Evolutionary conservation across 73 alveolate genomes (phyloP).

Genomic region (Paramecium caudatum): DNA sequence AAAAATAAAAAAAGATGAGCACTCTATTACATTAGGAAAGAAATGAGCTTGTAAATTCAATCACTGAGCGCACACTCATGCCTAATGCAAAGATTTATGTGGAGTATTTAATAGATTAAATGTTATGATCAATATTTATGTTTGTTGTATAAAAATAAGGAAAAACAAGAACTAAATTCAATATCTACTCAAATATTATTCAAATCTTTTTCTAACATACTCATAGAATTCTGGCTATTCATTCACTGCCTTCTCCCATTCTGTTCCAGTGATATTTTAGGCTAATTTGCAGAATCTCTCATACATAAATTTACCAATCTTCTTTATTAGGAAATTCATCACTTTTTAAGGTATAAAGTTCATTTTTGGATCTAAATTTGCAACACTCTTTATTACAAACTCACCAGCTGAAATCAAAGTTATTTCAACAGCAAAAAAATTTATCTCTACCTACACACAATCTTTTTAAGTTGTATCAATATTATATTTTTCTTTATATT

Average conservation of each 20-base stretch:
- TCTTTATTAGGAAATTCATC: slow-evolving; percentile 21
- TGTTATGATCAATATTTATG: slow-evolving; percentile 40
- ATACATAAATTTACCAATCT: slow-evolving; percentile 53
- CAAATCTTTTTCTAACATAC: slow-evolving; percentile 20
- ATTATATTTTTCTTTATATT: background rate
- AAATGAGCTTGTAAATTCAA: slow-evolving; percentile 56
- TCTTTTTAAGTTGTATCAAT: background rate
- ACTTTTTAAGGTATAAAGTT: slow-evolving; percentile 5
- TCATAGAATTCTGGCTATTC: background rate
- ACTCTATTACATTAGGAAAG: background rate
- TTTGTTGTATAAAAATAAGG: slow-evolving; percentile 30
- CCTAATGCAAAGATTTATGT: slow-evolving; percentile 55
- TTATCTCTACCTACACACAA: slow-evolving; percentile 35
- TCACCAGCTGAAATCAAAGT: slow-evolving; percentile 24
- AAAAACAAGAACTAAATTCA: background rate
- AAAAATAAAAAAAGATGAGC: slow-evolving; percentile 37
- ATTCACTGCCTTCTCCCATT: background rate
- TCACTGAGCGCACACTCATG: background rate
- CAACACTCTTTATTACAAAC: slow-evolving; percentile 38
- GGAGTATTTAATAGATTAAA: slow-evolving; percentile 47
- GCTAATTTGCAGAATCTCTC: slow-evolving; percentile 6
- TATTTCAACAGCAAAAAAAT: slow-evolving; percentile 68
- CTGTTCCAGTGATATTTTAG: background rate
- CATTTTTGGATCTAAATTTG: slow-evolving; percentile 51
- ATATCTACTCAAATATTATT: slow-evolving; percentile 47